Conservation (phyloP, 2,329 filamentous ascomycete genomes). For the Penicillium sp. region DNA sequence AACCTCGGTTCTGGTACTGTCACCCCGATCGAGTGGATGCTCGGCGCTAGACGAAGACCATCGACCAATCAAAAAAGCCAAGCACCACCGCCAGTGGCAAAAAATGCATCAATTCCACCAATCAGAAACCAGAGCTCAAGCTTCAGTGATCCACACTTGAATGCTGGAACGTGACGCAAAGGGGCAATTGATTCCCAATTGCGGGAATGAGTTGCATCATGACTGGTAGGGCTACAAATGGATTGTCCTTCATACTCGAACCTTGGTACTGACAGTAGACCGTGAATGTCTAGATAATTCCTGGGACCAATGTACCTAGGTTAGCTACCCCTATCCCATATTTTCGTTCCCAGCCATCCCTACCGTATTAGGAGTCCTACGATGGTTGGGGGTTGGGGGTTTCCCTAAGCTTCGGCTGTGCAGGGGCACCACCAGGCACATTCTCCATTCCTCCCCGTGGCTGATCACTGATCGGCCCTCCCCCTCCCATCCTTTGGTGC, state of each 20-base stretch:
- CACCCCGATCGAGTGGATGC: slow-evolving; percentile 1
- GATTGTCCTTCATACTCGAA: too few relatives aligned
- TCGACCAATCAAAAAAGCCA: background rate
- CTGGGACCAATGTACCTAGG: too few relatives aligned
- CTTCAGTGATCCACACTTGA: slow-evolving; percentile 5
- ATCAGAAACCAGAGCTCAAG: background rate
- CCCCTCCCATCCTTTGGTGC: background rate
- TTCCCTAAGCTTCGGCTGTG: background rate
- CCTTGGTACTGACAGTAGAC: too few relatives aligned
- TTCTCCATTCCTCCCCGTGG: background rate
- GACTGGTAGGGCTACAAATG: too few relatives aligned
- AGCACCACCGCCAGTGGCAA: background rate
- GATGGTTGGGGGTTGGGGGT: slow-evolving; percentile 1
- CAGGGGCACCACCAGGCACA: slow-evolving; percentile 3
- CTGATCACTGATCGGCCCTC: background rate
- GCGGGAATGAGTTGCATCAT: background rate
- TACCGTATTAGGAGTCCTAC: too few relatives aligned
- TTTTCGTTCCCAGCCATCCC: too few relatives aligned
- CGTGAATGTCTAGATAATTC: too few relatives aligned
- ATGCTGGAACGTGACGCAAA: slow-evolving; percentile 20
- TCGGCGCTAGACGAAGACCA: slow-evolving; percentile 8
- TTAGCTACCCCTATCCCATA: too few relatives aligned
- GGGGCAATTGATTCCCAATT: slow-evolving; percentile 11
- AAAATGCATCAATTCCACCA: background rate
- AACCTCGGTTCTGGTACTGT: slow-evolving; percentile 3